These are phyloP conservation scores for Fraxinus velutina DNA, from an alignment of 305 asterid genomes.

Conservation along the genomic window DNA sequence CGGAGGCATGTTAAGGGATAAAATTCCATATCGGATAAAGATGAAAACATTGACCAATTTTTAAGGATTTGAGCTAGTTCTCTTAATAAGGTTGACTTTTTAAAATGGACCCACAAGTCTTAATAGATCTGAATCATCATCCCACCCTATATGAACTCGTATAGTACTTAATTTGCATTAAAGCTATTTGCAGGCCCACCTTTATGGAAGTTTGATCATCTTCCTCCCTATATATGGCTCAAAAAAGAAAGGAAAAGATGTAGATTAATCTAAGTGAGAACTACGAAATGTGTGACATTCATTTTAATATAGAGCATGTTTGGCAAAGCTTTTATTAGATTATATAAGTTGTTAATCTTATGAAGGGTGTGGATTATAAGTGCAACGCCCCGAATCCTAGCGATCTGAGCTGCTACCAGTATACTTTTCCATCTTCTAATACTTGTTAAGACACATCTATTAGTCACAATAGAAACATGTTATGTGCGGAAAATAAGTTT, in stretches of 20 bases:
- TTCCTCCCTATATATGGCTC: not conserved
- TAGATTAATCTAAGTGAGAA: not conserved
- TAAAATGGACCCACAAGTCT: not conserved
- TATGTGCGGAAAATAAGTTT: not conserved
- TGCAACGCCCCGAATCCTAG: not conserved
- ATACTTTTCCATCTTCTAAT: not conserved
- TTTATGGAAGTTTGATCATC: not conserved
- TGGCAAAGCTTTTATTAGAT: not conserved
- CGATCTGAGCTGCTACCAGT: not conserved
- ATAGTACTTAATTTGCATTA: not conserved
- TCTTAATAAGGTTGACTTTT: not conserved
- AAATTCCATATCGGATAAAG: not conserved
- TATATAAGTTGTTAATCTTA: not conserved
- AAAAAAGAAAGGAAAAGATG: not conserved
- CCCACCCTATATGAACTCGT: not conserved
- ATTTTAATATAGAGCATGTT: not conserved
- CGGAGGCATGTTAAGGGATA: not conserved
- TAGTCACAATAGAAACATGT: not conserved
- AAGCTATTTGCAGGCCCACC: not conserved
- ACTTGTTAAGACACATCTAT: not conserved
- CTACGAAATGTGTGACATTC: not conserved
- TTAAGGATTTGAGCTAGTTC: not conserved
- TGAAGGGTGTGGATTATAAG: not conserved
- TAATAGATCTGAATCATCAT: not conserved
- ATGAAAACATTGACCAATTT: no score